These are phyloP conservation scores for Sporothrix schenckii DNA, from an alignment of 2,329 filamentous ascomycete species.

Conservation along the genomic window DNA sequence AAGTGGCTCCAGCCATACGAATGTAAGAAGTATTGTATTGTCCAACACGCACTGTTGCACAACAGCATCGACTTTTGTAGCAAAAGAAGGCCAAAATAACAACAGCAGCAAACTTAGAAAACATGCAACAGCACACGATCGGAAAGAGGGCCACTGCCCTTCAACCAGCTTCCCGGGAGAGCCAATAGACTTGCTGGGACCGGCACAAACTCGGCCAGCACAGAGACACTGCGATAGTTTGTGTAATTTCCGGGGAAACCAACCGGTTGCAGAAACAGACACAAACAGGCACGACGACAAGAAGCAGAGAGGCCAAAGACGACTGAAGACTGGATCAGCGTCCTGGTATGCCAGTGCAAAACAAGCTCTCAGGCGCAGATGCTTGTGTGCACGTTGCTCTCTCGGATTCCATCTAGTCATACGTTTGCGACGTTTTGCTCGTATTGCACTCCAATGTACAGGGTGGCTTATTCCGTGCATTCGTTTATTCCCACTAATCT, in stretches of 20 bases:
- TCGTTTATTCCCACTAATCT: background rate
- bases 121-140: background rate
- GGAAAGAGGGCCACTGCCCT: background rate
- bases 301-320: background rate
- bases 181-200: background rate
- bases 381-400: background rate
- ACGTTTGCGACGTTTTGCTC: too few relatives aligned
- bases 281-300: background rate
- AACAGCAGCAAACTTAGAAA: background rate
- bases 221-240: constrained; percentile 10
- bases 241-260: constrained; percentile 2
- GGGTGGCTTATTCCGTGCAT: background rate
- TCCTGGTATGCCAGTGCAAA: background rate
- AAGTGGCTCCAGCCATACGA: background rate
- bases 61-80: background rate
- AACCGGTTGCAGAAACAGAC: background rate
- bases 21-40: background rate
- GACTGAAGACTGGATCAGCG: background rate
- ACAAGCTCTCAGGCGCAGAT: background rate
- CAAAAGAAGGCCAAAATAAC: background rate
- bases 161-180: background rate
- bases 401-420: too few relatives aligned
- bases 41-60: background rate
- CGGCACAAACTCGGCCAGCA: constrained; percentile 1
- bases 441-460: background rate